Conservation (phyloP, 139 green algal species). For the Picochlorum sp. region DNA sequence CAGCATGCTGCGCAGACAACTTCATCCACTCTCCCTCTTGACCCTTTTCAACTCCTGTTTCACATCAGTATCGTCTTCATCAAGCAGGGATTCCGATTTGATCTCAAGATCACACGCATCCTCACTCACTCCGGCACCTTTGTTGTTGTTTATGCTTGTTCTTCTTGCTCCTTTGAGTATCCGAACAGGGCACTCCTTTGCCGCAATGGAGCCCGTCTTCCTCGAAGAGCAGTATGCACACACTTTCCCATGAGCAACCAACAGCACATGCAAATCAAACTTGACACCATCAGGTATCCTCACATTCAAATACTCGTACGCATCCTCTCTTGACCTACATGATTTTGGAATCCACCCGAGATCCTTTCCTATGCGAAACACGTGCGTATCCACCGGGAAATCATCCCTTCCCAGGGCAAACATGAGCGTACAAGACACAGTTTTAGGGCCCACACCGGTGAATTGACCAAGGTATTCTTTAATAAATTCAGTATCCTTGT, state of each 20-base stretch:
- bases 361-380: slow-evolving; percentile 44
- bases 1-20: no score
- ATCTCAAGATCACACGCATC: no score
- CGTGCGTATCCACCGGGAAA: slow-evolving; percentile 73
- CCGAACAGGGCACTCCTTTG: no score
- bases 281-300: slow-evolving; percentile 50
- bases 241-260: slow-evolving; percentile 67
- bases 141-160: no score
- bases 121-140: no score
- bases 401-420: slow-evolving; percentile 52
- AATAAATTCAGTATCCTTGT: slow-evolving; percentile 31
- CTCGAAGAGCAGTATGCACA: slow-evolving; percentile 21
- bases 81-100: no score
- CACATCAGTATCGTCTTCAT: no score
- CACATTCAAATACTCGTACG: slow-evolving; percentile 65
- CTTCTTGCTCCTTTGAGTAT: no score
- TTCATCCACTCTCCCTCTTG: no score
- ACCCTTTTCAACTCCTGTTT: no score
- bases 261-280: slow-evolving; percentile 62
- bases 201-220: no score
- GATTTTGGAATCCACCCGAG: slow-evolving; percentile 48
- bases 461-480: slow-evolving; percentile 42
- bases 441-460: slow-evolving; percentile 69
- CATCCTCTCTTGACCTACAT: slow-evolving; percentile 40
- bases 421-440: slow-evolving; percentile 56